Conservation (phyloP, 306 rosid genomes). For the Cucurbita moschata region DNA sequence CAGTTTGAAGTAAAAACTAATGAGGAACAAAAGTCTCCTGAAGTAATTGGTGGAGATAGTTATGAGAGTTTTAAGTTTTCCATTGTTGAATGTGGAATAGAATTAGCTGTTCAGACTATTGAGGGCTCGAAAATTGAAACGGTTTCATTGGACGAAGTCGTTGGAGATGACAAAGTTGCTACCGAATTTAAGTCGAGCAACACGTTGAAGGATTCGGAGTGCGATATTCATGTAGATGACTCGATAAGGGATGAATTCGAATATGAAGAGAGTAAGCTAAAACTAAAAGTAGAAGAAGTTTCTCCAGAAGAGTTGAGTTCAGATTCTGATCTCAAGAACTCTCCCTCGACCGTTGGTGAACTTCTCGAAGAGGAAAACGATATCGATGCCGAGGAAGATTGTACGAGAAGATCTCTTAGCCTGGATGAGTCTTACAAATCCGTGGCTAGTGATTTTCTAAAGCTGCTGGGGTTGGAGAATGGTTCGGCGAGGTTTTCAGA, state of each 20-base stretch:
- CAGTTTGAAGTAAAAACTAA: slow-evolving; percentile 16
- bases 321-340: slow-evolving; percentile 11
- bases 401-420: slow-evolving; percentile 27
- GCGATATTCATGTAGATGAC: slow-evolving; percentile 11
- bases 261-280: slow-evolving; percentile 13
- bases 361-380: slow-evolving; percentile 13
- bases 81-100: slow-evolving; percentile 50
- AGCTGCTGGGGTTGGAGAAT: slow-evolving; percentile 31
- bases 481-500: slow-evolving; percentile 26
- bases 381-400: slow-evolving; percentile 15
- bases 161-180: slow-evolving; percentile 24
- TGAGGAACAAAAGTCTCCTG: slow-evolving; percentile 16
- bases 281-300: slow-evolving; percentile 14
- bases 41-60: slow-evolving; percentile 25
- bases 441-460: slow-evolving; percentile 55
- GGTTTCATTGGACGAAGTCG: slow-evolving; percentile 27
- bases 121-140: slow-evolving; percentile 30
- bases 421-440: slow-evolving; percentile 39
- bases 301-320: slow-evolving; percentile 16
- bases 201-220: slow-evolving; percentile 13
- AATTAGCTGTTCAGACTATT: slow-evolving; percentile 18
- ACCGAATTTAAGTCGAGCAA: slow-evolving; percentile 11
- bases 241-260: slow-evolving; percentile 11
- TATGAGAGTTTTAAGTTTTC: slow-evolving; percentile 31
- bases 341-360: slow-evolving; percentile 6